Percentiles rank a stretch among this genome's conserved stretches.
These are phyloP conservation scores for Rubia occidens DNA, from an alignment of 305 asterid species.

Conservation along the genomic window DNA sequence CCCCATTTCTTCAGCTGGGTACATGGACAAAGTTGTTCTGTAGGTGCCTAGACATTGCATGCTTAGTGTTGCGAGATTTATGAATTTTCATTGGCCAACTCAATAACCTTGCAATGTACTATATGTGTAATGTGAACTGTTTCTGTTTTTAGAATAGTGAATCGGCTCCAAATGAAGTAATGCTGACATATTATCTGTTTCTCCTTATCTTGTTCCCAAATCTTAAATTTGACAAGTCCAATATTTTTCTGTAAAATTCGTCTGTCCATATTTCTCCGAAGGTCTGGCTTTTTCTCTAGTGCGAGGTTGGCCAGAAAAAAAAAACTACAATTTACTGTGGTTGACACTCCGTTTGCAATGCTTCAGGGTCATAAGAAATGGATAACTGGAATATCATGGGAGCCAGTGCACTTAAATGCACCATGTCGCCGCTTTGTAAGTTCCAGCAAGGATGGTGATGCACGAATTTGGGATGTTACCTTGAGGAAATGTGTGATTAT, in stretches of 20 bases:
- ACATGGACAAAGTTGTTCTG: background rate
- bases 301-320: background rate
- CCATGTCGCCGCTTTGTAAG: slow-evolving; percentile 93
- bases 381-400: slow-evolving; percentile 98
- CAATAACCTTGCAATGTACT: background rate
- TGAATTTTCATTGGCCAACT: background rate
- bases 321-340: background rate
- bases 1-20: background rate
- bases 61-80: background rate
- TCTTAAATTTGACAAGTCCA: slow-evolving; percentile 3
- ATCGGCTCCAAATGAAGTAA: background rate
- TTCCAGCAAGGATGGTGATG: slow-evolving; percentile 97
- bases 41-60: background rate
- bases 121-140: too few species aligned
- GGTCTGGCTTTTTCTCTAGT: background rate
- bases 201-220: background rate
- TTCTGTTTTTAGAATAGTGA: background rate
- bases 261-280: background rate
- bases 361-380: slow-evolving; percentile 94
- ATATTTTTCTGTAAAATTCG: too few species aligned
- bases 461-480: slow-evolving; percentile 88
- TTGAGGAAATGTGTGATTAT: slow-evolving; percentile 55
- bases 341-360: slow-evolving; percentile 7
- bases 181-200: background rate
- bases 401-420: slow-evolving; percentile 85